Base-by-base conservation (phyloP, 352 stramenopile genomes). In the Albugo candida region DNA sequence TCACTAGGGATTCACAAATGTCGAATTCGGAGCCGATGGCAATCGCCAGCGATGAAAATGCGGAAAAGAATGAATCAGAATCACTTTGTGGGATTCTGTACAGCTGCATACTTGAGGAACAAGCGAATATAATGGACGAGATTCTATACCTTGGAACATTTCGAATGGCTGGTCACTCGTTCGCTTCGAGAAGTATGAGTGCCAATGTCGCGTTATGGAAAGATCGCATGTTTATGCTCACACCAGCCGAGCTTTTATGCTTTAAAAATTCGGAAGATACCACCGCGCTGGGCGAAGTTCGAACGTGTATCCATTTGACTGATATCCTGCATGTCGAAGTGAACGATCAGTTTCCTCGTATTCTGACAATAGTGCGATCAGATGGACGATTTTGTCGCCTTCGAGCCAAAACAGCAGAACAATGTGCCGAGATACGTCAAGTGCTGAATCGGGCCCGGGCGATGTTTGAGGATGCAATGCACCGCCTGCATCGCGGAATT, bases 321-420 rank as follows among this genome's bases (percentile, higher is more conserved):
- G 73, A 85, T 54, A 85, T 85, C 44, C 50, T 85, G 45, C 68
- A 85, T 49, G 72, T 82, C 37, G 71, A 83, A 46, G 64, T 85
- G 38, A 78, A 71, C 49, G 70, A 83, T 19, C 60, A 79, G 46
- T 77, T 70, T 45, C 64, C 73, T 20, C 67, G 68, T 8, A 83
- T 85, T 54, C 50, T 85, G 5, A 81, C 70, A 20, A 68, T 74
- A 21, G 75, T 85, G n/a, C 73, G 73, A 19, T 67, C 70, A 0
- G 70, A 85, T 58, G 73, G 73, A 2, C 66, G 70, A 41, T 68
- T 85, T 17, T 85, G 83, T 47, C 68, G 70, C 24, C 61, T 85
- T 6, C 73, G 73, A 40, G 68, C 73, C 16, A 76, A 76, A 41
- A 75, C 64, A 0, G 58, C 68, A 2, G 68, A 76, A 38, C 70